Conservation (phyloP, 768 basidiomycete genomes). For the Suillus subalutaceus region DNA sequence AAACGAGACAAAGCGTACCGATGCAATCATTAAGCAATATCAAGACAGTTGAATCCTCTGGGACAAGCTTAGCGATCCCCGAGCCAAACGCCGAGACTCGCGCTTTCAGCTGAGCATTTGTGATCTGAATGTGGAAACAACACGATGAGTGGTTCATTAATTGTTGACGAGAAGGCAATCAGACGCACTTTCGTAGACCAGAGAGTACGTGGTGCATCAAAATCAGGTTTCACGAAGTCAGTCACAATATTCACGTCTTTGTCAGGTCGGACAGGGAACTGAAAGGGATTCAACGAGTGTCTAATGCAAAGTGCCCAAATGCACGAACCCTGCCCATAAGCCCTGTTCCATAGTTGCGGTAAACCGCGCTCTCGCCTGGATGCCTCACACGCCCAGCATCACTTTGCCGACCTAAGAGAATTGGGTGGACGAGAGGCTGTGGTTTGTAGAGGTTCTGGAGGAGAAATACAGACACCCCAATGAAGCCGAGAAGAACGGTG, state of each 20-base stretch:
- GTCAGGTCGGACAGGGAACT: constrained; percentile 76
- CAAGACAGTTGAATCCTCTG: constrained; percentile 68
- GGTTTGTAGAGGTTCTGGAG: constrained; percentile 80
- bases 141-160: background rate
- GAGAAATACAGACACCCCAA: constrained; percentile 75
- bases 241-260: constrained; percentile 70
- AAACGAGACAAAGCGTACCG: constrained; percentile 45
- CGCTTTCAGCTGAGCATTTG: constrained; percentile 70
- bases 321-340: constrained; percentile 73
- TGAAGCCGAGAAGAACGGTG: constrained; percentile 75
- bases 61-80: constrained; percentile 62
- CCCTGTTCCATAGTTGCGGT: constrained; percentile 89
- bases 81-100: constrained; percentile 74
- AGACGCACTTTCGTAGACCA: constrained; percentile 74
- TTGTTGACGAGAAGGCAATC: background rate
- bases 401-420: constrained; percentile 89
- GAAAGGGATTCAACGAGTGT: constrained; percentile 8
- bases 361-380: constrained; percentile 81
- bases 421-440: constrained; percentile 89
- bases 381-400: constrained; percentile 84
- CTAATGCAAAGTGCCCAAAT: constrained; percentile 8
- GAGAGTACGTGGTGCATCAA: constrained; percentile 68
- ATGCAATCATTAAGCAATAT: constrained; percentile 78
- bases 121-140: constrained; percentile 53
- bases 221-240: constrained; percentile 69